Evolutionary conservation across 1,284 basidiomycete species (phyloP).

Genomic region (Retiboletus flavoniger): DNA sequence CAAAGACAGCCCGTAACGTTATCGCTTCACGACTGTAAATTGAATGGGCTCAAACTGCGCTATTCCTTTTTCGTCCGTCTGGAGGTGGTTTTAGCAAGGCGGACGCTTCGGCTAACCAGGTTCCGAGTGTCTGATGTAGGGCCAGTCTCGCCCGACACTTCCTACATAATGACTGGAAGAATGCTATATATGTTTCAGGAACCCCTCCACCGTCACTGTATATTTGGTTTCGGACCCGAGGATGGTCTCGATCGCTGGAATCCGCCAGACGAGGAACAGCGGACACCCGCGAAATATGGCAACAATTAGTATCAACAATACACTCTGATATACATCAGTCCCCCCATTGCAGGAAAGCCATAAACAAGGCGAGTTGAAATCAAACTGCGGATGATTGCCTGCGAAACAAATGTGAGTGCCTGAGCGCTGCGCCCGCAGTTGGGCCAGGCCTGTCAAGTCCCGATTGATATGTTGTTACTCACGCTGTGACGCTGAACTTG

Average conservation of each 20-base stretch:
- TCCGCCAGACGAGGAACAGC: neutral
- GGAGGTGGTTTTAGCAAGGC: too few species aligned
- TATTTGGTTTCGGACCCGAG: constrained; percentile 1
- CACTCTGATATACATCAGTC: neutral
- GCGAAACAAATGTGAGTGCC: neutral
- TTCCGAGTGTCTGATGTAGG: too few species aligned
- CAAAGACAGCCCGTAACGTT: too few species aligned
- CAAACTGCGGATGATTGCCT: constrained; percentile 30
- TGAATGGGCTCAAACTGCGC: too few species aligned
- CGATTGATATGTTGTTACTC: constrained; percentile 12
- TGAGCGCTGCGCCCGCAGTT: constrained; percentile 15
- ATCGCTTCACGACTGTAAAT: too few species aligned
- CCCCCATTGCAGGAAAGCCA: neutral
- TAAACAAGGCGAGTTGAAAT: constrained; percentile 3
- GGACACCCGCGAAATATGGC: neutral
- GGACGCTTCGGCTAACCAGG: too few species aligned
- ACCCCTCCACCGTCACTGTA: neutral
- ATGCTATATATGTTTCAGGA: neutral
- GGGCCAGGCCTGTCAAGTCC: neutral
- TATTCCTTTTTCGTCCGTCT: too few species aligned
- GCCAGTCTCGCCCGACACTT: neutral
- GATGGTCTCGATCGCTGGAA: neutral
- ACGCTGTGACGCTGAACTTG: constrained; percentile 35
- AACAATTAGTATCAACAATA: neutral
- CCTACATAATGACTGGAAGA: neutral